Evolutionary conservation across 108 stramenopile genomes (phyloP).

Genomic region (Fistulifera solaris): DNA sequence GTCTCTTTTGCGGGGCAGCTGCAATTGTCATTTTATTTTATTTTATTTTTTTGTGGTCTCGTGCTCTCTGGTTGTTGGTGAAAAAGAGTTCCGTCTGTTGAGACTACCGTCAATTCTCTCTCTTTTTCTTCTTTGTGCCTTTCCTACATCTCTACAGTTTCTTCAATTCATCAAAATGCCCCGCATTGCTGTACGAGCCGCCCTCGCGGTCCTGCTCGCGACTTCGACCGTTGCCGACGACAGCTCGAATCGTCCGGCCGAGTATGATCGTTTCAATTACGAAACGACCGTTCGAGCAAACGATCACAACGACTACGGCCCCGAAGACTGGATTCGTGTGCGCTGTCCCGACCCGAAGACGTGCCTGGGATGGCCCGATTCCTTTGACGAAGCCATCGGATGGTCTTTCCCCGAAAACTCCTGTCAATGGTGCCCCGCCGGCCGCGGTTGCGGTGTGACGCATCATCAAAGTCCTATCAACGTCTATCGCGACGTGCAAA

Average conservation of each 20-base stretch:
- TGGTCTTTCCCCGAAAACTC: constrained; percentile 23
- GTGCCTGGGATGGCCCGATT: constrained; percentile 45
- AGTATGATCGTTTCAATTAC: not conserved
- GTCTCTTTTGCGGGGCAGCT: too few species aligned
- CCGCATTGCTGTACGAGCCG: too few species aligned
- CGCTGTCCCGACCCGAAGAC: constrained; percentile 24
- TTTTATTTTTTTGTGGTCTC: too few species aligned
- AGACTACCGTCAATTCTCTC: too few species aligned
- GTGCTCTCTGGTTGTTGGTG: too few species aligned
- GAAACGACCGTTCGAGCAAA: not conserved
- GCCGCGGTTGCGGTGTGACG: constrained; percentile 1
- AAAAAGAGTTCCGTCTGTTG: too few species aligned
- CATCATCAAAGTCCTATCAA: constrained; percentile 52
- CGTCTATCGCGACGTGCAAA: constrained; percentile 45
- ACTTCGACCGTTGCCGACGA: too few species aligned
- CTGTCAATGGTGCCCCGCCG: constrained; percentile 34
- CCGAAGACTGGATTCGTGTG: constrained; percentile 37
- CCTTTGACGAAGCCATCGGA: constrained; percentile 16
- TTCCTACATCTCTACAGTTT: too few species aligned
- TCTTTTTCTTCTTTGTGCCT: too few species aligned
- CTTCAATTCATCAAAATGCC: too few species aligned
- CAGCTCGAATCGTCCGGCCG: not conserved
- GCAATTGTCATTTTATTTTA: too few species aligned
- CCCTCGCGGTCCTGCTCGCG: too few species aligned
- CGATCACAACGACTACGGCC: constrained; percentile 26